These are phyloP conservation scores for Beauveria bassiana DNA, from an alignment of 2,329 filamentous ascomycete species.

Conservation along the genomic window DNA sequence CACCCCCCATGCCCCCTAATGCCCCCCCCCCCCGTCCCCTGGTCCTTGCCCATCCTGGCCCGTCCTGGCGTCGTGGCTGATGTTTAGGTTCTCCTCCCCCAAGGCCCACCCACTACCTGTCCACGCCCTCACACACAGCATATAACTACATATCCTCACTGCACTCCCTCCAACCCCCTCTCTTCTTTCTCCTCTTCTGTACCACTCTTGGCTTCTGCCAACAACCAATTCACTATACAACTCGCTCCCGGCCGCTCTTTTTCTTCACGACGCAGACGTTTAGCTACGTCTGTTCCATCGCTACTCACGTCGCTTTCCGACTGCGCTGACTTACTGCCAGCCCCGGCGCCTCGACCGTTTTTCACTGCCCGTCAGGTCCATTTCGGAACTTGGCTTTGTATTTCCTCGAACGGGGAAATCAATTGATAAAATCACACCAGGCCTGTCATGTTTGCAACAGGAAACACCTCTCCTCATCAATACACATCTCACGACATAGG, in stretches of 20 bases:
- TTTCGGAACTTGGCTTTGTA: constrained; percentile 22
- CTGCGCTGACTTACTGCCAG: constrained; percentile 1
- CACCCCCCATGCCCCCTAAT: too few relatives aligned
- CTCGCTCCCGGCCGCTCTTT: constrained; percentile 6
- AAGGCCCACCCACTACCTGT: not conserved
- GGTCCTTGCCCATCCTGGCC: not conserved
- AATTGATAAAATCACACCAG: constrained; percentile 13
- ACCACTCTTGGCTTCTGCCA: constrained; percentile 13
- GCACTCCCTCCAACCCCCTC: constrained; percentile 7
- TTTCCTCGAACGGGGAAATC: constrained; percentile 25
- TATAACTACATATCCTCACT: constrained; percentile 11
- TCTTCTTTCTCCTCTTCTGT: constrained; percentile 8
- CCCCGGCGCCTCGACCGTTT: constrained; percentile 16
- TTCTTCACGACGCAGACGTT: not conserved
- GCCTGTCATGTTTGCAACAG: constrained; percentile 48
- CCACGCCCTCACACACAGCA: constrained; percentile 8
- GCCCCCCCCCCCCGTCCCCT: not conserved
- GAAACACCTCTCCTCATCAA: constrained; percentile 44
- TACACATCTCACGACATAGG: constrained; percentile 51
- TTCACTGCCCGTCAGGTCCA: constrained; percentile 19
- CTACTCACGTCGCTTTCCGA: not conserved
- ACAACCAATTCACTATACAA: constrained; percentile 4
- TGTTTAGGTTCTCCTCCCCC: constrained; percentile 2
- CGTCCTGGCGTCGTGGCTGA: not conserved
- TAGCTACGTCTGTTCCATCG: constrained; percentile 3